Base-by-base conservation (phyloP, 148 eudicot species). In the Diospyros kaki region DNA sequence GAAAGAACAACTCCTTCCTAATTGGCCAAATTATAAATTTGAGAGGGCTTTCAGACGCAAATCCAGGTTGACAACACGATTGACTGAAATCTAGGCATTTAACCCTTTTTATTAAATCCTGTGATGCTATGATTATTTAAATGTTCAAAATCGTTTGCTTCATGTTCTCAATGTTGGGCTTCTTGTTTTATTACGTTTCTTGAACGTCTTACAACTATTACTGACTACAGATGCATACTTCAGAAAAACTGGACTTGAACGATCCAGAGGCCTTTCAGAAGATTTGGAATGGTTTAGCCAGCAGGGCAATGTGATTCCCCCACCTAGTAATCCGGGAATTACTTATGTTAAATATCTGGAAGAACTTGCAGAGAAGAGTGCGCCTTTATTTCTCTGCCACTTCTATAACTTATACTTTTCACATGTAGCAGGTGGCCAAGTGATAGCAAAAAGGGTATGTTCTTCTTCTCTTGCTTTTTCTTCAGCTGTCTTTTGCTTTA, bases 391-490 rank as follows among this genome's bases (percentile, higher is more conserved):
- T 76, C 86, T 94, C 67, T 73, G 81, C 73, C 98, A 94, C 73
- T 89, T 94, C 77, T 92, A 94, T 84, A 94, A 90, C 78, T 83
- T 89, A 17, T 92, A 94, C 84, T 90, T 92, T 72, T 87, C 98
- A n/a, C 98, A 92, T 80, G 80, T 94, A 48, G 86, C 96, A 8
- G 97, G 97, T 58, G 98, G 98, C 75, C 97, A 92, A 82, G 93
- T 92, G 77, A 92, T 94, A 43, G 86, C 89, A 50, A 92, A 85
- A 80, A 87, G 90, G 97, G 98, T 94, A 78, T 45, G 12, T 59
- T 56, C n/a, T 14, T 15, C 39, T 71, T 11, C 63, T 77, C 0
- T n/a, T 54, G 15, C 15, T 2, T 43, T 42, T n/a, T 39, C 58
- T 55, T 9, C 15, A 38, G 51, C 39, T 44, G 8, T 45, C 38